phyloP scores from a whole-genome alignment of 23 red algal species.

The Chondrus crispus region DNA sequence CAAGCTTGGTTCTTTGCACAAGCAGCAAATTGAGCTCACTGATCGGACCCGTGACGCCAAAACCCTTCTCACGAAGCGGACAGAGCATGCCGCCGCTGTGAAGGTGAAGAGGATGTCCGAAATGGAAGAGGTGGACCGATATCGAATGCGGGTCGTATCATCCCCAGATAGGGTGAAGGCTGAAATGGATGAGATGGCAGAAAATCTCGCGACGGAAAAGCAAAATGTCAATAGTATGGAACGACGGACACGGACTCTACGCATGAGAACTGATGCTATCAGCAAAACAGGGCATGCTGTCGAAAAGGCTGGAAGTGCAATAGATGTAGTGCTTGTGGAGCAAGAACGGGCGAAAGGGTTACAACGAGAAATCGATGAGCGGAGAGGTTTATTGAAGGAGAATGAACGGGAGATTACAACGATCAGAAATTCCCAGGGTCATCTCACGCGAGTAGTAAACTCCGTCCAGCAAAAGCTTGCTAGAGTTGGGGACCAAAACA shows the following conservation, averaged over 20 bases:
- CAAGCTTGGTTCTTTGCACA: constrained; percentile 59
- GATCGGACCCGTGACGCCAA: constrained; percentile 74
- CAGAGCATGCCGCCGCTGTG: constrained; percentile 40
- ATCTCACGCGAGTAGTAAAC: constrained; percentile 51
- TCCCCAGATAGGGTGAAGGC: constrained; percentile 81
- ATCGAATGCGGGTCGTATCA: constrained; percentile 68
- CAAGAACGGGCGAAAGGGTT: constrained; percentile 35
- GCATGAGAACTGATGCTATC: constrained; percentile 29
- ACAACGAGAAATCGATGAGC: constrained; percentile 28
- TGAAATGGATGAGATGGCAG: constrained; percentile 78
- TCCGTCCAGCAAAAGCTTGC: constrained; percentile 64
- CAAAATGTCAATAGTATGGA: constrained; percentile 44
- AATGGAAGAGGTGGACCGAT: constrained; percentile 58
- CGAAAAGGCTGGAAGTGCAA: constrained; percentile 25
- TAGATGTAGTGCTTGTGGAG: constrained; percentile 40
- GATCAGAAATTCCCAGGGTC: constrained; percentile 44
- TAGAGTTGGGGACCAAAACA: constrained; percentile 61
- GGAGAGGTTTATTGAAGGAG: constrained; percentile 29
- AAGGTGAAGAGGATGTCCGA: constrained; percentile 44
- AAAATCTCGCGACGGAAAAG: constrained; percentile 56
- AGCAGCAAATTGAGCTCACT: constrained; percentile 67
- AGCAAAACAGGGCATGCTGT: constrained; percentile 8
- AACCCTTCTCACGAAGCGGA: constrained; percentile 34
- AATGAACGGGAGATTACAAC: constrained; percentile 46
- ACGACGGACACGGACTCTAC: constrained; percentile 16